Evolutionary conservation across 1,139 yeast species (phyloP), one percentile per base, ranked within the genome.

Genomic region (Saccharomyces hybrid): DNA sequence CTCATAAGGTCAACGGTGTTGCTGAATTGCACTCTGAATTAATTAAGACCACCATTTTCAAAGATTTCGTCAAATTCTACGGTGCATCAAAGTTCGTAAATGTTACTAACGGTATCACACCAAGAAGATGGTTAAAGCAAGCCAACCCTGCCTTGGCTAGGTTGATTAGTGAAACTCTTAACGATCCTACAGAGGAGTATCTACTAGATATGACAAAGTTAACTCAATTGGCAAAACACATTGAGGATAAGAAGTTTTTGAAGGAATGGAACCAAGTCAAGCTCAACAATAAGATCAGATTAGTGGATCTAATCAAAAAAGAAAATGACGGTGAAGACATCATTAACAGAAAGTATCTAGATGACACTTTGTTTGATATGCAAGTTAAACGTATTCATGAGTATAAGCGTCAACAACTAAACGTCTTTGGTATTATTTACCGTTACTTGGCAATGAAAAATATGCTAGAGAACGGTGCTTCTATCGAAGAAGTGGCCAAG

Each of bases 351-450:
- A 63, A 64, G 46, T 63, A 66, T 53, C 61, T 68, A 46, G 86
- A 87, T 53, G 75, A 82, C 54, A 90, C 87, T 28, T 73, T 90
- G 70, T 90, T 90, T 70, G 97, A 91, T 68, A 81, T 90, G 62
- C 98, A 90, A 74, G 97, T 90, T 51, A 90, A 90, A 75, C 84
- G 97, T 75, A 89, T 91, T 62, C 97, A 90, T 71, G 97, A 90
- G 74, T 90, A 90, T 75, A 90, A 90, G 77, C 86, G 97, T 72
- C 98, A 90, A 75, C 97, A 90, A 73, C 73, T 90, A 77, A 90
- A 91, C 71, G 86, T 91, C 57, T 87, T 90, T 70, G 96, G 96
- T 57, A 89, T 88, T 29, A 88, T 91, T 65, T 77, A 86, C 76
- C 80, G 97, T 66, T 90, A 90, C 71, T 75, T 91, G 62, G 78